Base-by-base conservation (phyloP, 305 asterid genomes). In the Ajuga reptans region DNA sequence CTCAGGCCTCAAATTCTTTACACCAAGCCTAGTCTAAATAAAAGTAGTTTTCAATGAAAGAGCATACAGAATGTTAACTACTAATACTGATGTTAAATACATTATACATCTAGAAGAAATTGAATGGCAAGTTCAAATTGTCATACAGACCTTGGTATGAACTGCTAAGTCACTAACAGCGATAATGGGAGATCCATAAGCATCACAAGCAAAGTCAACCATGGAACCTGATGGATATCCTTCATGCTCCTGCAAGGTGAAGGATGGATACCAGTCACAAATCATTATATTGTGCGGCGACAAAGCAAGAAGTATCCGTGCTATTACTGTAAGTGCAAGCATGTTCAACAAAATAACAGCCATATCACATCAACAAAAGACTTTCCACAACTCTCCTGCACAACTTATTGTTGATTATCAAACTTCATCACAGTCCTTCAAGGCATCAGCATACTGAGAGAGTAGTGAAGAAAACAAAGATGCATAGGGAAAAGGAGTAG, bases 161-260 rank as follows among this genome's bases (percentile, higher is more conserved):
- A 77, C 80, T 53, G 97, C 88, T 83, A 88, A 80, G 78, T 68
- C 74, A 74, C 89, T 86, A 74, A 86, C 80, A 51, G 94, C 91
- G 58, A 90, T 73, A 45, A 90, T 79, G 31, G 94, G 96, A 80
- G 87, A 86, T 69, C 96, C 95, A 51, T 86, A 67, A 47, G 90
- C 87, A 86, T 90, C 96, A 68, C 83, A 88, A 56, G 95, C 95
- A 80, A 86, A 86, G 80, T 90, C 97, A 69, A 90, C 84, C 89
- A 88, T 86, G 66, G 97, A 90, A 4, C 89, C 95, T 18, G 95
- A 85, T 45, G 97, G 97, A 78, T 90, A 90, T 16, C 92, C 96
- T 71, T 88, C 82, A 64, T 84, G 69, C 79, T 79, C 87, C 96
- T 90, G 87, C 73, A 68, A 47, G 50, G 66, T 42, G 21, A 36